Conservation (phyloP, 1,139 yeast species). For the Suhomyces kunorum region DNA sequence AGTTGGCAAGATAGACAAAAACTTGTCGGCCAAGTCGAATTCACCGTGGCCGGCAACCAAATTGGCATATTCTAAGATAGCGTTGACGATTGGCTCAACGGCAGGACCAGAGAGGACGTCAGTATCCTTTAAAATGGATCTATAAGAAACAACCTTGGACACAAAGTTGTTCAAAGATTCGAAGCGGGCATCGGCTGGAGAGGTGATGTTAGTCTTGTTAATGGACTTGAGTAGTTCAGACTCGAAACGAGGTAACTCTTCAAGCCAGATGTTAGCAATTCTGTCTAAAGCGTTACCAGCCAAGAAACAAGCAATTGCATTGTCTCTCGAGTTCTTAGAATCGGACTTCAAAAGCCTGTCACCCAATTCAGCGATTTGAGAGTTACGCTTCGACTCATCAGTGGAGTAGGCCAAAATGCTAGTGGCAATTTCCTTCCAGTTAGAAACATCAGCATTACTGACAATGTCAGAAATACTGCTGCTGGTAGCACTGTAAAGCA, state of each 20-base stretch:
- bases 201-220: constrained; percentile 38
- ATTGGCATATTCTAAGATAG: constrained; percentile 75
- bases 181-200: constrained; percentile 85
- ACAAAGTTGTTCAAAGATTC: constrained; percentile 79
- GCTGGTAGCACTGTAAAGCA: constrained; percentile 65
- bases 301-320: constrained; percentile 76
- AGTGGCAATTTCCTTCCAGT: constrained; percentile 84
- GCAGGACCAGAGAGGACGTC: constrained; percentile 48
- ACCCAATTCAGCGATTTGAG: constrained; percentile 68
- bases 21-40: constrained; percentile 74
- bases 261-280: constrained; percentile 79
- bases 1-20: constrained; percentile 67
- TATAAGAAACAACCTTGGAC: constrained; percentile 78
- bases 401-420: constrained; percentile 61
- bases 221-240: constrained; percentile 46
- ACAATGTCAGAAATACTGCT: constrained; percentile 72
- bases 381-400: constrained; percentile 49
- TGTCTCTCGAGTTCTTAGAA: constrained; percentile 50
- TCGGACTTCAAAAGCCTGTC: constrained; percentile 46
- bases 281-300: constrained; percentile 83
- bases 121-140: constrained; percentile 49
- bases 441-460: constrained; percentile 68
- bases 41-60: constrained; percentile 82
- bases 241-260: constrained; percentile 68
- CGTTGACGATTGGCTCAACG: constrained; percentile 55